phyloP scores from a whole-genome alignment of 1,139 yeast genomes.

The Suhomyces chickasaworum region DNA sequence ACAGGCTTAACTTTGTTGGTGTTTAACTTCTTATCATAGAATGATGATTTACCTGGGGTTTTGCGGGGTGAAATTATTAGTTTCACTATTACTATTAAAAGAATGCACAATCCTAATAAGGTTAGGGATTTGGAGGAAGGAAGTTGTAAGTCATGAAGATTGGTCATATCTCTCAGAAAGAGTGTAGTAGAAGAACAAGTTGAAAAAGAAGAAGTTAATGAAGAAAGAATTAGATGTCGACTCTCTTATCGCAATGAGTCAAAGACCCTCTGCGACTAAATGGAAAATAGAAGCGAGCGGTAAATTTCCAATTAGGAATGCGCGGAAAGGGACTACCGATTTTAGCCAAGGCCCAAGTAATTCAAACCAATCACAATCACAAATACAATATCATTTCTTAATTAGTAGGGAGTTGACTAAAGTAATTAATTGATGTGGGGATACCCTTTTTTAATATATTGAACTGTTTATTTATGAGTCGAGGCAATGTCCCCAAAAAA shows the following conservation, averaged over 20 bases:
- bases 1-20: constrained; percentile 24
- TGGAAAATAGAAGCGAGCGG: not conserved
- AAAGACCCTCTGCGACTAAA: not conserved
- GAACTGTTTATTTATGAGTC: too few relatives aligned
- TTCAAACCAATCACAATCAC: not conserved
- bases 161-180: not conserved
- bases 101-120: not conserved
- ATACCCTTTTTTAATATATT: not conserved
- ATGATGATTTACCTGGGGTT: constrained; percentile 1
- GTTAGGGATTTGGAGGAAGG: not conserved
- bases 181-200: too few relatives aligned
- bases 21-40: constrained; percentile 7
- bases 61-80: constrained; percentile 1
- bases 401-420: too few relatives aligned
- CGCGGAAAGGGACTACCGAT: constrained; percentile 1
- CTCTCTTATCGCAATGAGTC: not conserved
- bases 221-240: not conserved
- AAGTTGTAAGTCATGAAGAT: not conserved
- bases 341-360: not conserved
- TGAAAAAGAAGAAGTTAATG: too few relatives aligned
- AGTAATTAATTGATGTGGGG: not conserved
- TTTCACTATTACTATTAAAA: not conserved
- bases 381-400: not conserved
- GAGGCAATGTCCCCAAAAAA: not conserved
- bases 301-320: not conserved